These are phyloP conservation scores for Metschnikowia continentalis DNA, from an alignment of 805 yeast species.

Conservation along the genomic window DNA sequence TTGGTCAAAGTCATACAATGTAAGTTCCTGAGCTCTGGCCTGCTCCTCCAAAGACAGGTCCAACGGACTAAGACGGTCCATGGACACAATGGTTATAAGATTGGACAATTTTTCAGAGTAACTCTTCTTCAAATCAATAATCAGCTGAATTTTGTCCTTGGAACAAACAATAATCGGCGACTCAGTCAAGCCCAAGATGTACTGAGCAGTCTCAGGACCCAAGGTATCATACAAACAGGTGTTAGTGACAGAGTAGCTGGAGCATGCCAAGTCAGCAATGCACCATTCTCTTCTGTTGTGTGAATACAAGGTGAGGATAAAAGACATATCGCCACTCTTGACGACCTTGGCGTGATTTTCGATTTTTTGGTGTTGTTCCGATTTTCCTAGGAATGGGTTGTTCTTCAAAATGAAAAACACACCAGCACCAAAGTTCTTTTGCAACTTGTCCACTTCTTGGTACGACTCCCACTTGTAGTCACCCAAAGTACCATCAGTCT, in stretches of 20 bases:
- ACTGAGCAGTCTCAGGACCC: slow-evolving; percentile 31
- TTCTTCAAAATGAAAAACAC: slow-evolving; percentile 19
- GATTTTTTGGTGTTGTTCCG: slow-evolving; percentile 24
- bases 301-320: slow-evolving; percentile 31
- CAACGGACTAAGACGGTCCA: slow-evolving; percentile 34
- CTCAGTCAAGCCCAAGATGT: slow-evolving; percentile 31
- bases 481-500: slow-evolving; percentile 11
- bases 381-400: slow-evolving; percentile 29
- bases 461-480: slow-evolving; percentile 13
- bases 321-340: slow-evolving; percentile 22
- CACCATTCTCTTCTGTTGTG: slow-evolving; percentile 38
- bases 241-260: slow-evolving; percentile 30
- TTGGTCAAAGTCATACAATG: slow-evolving; percentile 23
- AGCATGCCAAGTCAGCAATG: slow-evolving; percentile 33
- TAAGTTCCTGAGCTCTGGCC: slow-evolving; percentile 19
- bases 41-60: slow-evolving; percentile 12
- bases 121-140: slow-evolving; percentile 42
- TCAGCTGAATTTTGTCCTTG: slow-evolving; percentile 44
- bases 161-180: slow-evolving; percentile 32
- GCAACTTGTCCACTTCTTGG: slow-evolving; percentile 4
- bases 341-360: slow-evolving; percentile 12
- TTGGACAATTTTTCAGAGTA: slow-evolving; percentile 28
- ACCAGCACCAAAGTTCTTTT: slow-evolving; percentile 15
- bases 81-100: slow-evolving; percentile 52
- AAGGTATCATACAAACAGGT: slow-evolving; percentile 41